Conservation (phyloP, 2,329 filamentous ascomycete genomes). For the Botrytis cinerea region DNA sequence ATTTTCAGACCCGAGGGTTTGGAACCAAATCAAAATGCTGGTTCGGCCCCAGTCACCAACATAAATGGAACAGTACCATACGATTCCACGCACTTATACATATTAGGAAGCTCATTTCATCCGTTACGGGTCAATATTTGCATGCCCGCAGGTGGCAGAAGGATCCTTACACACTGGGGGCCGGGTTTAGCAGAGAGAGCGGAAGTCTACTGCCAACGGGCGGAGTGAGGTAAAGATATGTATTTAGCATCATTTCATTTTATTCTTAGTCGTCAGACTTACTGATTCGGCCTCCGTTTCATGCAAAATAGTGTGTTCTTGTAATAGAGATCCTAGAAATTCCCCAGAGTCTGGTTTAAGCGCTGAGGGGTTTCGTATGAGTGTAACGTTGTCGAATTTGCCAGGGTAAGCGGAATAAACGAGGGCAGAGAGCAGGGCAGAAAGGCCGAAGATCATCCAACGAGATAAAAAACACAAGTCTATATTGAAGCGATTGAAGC, state of each 20-base stretch:
- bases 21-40: slow-evolving; percentile 19
- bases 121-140: slow-evolving; percentile 1
- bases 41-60: slow-evolving; percentile 6
- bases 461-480: slow-evolving; percentile 11
- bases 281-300: not conserved
- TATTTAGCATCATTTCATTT: slow-evolving; percentile 15
- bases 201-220: slow-evolving; percentile 7
- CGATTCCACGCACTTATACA: slow-evolving; percentile 7
- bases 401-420: slow-evolving; percentile 7
- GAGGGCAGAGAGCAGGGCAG: not conserved
- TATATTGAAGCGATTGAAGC: slow-evolving; percentile 3
- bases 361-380: not conserved
- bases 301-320: slow-evolving; percentile 1
- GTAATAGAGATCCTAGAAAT: slow-evolving; percentile 8
- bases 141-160: not conserved
- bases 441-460: slow-evolving; percentile 6
- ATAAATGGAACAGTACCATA: slow-evolving; percentile 13
- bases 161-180: slow-evolving; percentile 2
- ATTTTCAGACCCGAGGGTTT: not conserved
- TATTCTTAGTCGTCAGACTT: slow-evolving; percentile 15
- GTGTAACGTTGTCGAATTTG: not conserved
- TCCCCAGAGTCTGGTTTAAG: slow-evolving; percentile 23
- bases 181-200: not conserved
- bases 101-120: slow-evolving; percentile 12
- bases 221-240: slow-evolving; percentile 4